Conservation (phyloP, 257 asterid species). For the Capsicum rhomboideum region DNA sequence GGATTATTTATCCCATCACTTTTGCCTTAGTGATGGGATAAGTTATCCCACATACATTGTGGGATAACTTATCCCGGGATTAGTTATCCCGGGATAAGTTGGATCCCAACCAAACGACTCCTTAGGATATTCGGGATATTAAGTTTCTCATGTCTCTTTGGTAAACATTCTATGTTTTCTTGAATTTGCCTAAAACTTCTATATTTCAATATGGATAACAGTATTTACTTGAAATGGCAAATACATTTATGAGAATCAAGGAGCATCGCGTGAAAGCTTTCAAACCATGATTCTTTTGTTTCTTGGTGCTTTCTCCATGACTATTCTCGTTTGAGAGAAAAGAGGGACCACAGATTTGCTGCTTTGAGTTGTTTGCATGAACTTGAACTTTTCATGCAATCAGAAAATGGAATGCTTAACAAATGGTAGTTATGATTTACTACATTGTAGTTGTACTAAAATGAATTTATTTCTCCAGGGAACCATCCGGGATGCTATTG, state of each 20-base stretch:
- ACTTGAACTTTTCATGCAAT: background rate
- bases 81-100: too few relatives aligned
- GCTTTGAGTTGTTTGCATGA: background rate
- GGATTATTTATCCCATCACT: too few relatives aligned
- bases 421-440: background rate
- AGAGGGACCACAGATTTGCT: background rate
- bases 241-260: background rate
- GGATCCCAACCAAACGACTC: too few relatives aligned
- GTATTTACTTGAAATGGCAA: background rate
- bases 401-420: background rate
- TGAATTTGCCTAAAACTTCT: background rate
- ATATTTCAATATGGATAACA: background rate
- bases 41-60: too few relatives aligned
- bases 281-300: background rate
- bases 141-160: background rate
- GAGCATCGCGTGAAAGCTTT: background rate
- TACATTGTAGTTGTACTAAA: background rate
- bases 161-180: background rate
- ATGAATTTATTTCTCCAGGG: constrained; percentile 15
- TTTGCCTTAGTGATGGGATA: too few relatives aligned
- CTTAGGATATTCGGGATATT: too few relatives aligned
- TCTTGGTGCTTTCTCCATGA: background rate
- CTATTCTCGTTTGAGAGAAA: background rate
- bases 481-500: constrained; percentile 31
- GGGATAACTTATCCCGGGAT: too few relatives aligned